Conservation (phyloP, 495 filamentous ascomycete species). For the Penicillium nucicola region DNA sequence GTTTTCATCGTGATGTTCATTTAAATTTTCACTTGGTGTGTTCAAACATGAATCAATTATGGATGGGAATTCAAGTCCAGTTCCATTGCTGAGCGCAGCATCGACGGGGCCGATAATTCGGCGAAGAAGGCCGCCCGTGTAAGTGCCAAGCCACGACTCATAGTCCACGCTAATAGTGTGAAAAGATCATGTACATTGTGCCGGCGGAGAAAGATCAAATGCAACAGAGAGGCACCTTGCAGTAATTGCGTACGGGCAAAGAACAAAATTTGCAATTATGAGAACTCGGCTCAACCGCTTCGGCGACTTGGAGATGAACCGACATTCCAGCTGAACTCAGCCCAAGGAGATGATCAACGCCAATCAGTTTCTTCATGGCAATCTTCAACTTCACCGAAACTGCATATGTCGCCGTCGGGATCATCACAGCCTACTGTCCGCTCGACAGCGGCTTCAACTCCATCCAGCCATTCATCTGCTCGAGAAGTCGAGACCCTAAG, state of each 20-base stretch:
- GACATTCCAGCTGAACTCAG: background rate
- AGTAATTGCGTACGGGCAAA: conserved; percentile 48
- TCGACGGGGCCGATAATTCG: conserved; percentile 39
- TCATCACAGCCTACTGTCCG: conserved; percentile 12
- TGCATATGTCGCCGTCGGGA: conserved; percentile 2
- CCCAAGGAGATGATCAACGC: background rate
- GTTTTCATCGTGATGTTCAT: no score
- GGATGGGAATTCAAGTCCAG: no score
- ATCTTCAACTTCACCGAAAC: background rate
- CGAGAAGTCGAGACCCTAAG: conserved; percentile 37
- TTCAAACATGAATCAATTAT: no score
- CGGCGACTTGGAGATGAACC: conserved; percentile 5
- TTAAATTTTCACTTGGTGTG: no score
- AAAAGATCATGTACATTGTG: conserved; percentile 44
- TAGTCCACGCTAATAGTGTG: no score
- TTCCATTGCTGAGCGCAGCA: background rate
- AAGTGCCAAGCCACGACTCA: conserved; percentile 9
- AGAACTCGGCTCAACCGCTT: conserved; percentile 16
- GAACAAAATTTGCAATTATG: conserved; percentile 40
- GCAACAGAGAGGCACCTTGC: conserved; percentile 47
- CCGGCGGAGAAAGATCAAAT: conserved; percentile 48
- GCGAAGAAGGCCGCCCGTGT: conserved; percentile 48
- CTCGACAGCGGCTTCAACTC: conserved; percentile 28
- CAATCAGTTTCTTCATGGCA: background rate
- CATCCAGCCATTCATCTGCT: conserved; percentile 22